A percentile compares a stretch with the other conserved stretches of the same genome.
These are phyloP conservation scores for Exophiala phaeomuriformis DNA, from an alignment of 2,329 filamentous ascomycete genomes.

Conservation along the genomic window DNA sequence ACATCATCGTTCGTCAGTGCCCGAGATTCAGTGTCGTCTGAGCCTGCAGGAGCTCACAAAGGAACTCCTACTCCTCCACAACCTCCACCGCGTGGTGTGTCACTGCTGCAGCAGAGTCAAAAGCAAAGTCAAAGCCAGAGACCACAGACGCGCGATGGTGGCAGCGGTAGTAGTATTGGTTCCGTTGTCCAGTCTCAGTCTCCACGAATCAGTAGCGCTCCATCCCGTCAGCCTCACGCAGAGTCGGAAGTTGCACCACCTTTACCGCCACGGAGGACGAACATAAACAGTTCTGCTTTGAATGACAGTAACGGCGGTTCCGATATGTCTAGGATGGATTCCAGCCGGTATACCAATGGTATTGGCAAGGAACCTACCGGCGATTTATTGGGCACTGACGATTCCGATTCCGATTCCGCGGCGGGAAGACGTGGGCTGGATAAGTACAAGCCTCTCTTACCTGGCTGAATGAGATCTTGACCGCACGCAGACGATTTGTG, in stretches of 20 bases:
- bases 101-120: not conserved
- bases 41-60: not conserved
- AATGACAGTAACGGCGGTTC: not conserved
- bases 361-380: not conserved
- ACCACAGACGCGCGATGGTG: not conserved
- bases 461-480: conserved; percentile 6
- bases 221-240: not conserved
- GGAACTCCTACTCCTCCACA: not conserved
- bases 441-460: conserved; percentile 20
- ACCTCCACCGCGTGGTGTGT: conserved; percentile 1
- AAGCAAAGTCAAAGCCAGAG: not conserved
- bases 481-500: not conserved
- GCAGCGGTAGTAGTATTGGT: too few relatives aligned
- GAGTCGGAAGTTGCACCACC: conserved; percentile 8
- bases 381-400: conserved; percentile 9
- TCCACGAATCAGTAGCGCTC: not conserved
- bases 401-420: conserved; percentile 9
- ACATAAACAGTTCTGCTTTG: not conserved
- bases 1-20: conserved; percentile 19
- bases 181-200: not conserved
- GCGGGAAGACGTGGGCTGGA: conserved; percentile 6
- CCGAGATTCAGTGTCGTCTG: conserved; percentile 4
- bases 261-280: conserved; percentile 14
- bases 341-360: not conserved
- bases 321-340: not conserved